Percentiles rank a stretch among this genome's conserved stretches.
Evolutionary conservation across 257 asterid species (phyloP).

Genomic region (Jacaranda copaia): DNA sequence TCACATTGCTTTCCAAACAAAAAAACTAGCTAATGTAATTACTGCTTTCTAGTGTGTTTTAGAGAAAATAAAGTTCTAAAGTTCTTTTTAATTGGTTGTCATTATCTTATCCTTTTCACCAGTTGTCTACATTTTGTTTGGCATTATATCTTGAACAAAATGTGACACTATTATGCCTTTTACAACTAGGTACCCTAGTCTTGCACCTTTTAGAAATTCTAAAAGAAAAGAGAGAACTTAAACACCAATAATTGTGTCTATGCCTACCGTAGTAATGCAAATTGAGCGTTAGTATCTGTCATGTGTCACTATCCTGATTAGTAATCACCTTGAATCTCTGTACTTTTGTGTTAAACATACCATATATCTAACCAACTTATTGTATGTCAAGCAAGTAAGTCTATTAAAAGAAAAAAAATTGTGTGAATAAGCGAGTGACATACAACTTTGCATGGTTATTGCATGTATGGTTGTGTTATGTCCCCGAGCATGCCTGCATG

Average conservation of each 20-base stretch:
- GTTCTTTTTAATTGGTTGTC: too few relatives aligned
- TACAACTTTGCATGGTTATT: neutral
- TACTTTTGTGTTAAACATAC: neutral
- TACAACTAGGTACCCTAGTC: neutral
- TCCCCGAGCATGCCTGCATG: neutral
- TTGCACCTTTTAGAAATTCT: conserved; percentile 23
- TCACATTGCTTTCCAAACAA: neutral
- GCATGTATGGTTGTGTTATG: too few relatives aligned
- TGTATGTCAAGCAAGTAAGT: too few relatives aligned
- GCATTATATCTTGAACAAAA: neutral
- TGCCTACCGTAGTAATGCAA: neutral
- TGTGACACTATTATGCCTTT: neutral
- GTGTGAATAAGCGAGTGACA: too few relatives aligned
- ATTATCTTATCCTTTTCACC: conserved; percentile 6
- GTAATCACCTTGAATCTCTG: neutral
- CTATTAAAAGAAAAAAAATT: too few relatives aligned
- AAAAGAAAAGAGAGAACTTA: neutral
- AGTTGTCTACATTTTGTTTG: neutral
- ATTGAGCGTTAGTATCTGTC: neutral
- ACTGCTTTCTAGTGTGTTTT: too few relatives aligned
- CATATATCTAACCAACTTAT: neutral
- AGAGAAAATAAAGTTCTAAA: too few relatives aligned
- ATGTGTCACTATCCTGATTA: conserved; percentile 16
- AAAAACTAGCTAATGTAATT: neutral
- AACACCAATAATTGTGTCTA: neutral